Evolutionary conservation across 441 rosid species (phyloP), one percentile per base, ranked within the genome.

Genomic region (Hypseocharis bilobata): DNA sequence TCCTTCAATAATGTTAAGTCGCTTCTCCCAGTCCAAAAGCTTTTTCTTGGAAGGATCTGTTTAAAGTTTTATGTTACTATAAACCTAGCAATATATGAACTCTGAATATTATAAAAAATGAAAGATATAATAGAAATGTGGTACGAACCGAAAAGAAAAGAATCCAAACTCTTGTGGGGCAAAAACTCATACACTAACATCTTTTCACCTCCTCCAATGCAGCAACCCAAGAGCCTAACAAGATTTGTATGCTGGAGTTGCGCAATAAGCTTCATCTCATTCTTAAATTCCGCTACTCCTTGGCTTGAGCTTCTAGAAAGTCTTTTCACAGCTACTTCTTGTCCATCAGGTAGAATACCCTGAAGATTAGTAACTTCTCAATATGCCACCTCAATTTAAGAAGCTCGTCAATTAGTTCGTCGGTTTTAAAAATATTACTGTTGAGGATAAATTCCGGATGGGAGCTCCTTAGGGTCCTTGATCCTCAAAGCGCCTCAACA

Each of bases 81-180:
- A n/a, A n/a, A n/a, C n/a, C n/a, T n/a, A n/a, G n/a, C n/a, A n/a
- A n/a, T n/a, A n/a, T n/a, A n/a, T n/a, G n/a, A n/a, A n/a, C n/a
- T n/a, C n/a, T n/a, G n/a, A n/a, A n/a, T n/a, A n/a, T n/a, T n/a
- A n/a, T n/a, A n/a, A n/a, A n/a, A n/a, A n/a, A n/a, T n/a, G n/a
- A n/a, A n/a, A n/a, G n/a, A n/a, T n/a, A n/a, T n/a, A n/a, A n/a
- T n/a, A n/a, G n/a, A n/a, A n/a, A n/a, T n/a, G n/a, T n/a, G n/a
- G n/a, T n/a, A n/a, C n/a, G n/a, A n/a, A n/a, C n/a, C n/a, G n/a
- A n/a, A n/a, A n/a, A n/a, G n/a, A n/a, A n/a, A n/a, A n/a, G n/a
- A 52, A 11, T 52, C 58, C 58, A 52, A 23, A 25, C 58, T 52
- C 16, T 52, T 52, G 59, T 54, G 25, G 59, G 59, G 6, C 32